Evolutionary conservation across 2,329 filamentous ascomycete genomes (phyloP).

Genomic region (Rutstroemia sydowiana): DNA sequence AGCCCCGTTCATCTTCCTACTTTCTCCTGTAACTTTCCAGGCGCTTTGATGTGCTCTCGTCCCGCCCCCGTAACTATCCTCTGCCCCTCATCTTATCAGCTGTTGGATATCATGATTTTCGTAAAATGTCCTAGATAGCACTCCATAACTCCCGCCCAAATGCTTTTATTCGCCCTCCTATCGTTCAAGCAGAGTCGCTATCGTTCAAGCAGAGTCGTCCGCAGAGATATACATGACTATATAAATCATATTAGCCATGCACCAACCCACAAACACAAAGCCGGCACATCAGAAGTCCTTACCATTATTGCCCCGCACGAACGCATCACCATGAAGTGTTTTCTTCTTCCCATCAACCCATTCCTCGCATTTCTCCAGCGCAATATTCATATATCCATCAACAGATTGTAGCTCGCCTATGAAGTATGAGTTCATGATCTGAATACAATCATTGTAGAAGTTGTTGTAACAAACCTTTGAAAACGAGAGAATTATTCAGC

Average conservation of each 20-base stretch:
- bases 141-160: conserved; percentile 10
- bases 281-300: conserved; percentile 18
- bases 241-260: conserved; percentile 4
- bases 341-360: conserved; percentile 78
- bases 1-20: neutral
- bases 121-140: conserved; percentile 9
- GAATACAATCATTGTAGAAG: neutral
- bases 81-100: neutral
- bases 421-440: conserved; percentile 12
- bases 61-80: neutral
- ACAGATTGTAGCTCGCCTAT: conserved; percentile 91
- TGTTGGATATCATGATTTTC: conserved; percentile 17
- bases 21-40: neutral
- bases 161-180: conserved; percentile 2
- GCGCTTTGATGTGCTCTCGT: neutral
- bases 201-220: conserved; percentile 18
- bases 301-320: conserved; percentile 96
- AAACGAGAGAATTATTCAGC: conserved; percentile 96
- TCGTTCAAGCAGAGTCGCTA: conserved; percentile 12
- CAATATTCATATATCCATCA: conserved; percentile 99
- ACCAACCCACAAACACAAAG: neutral
- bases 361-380: conserved; percentile 90
- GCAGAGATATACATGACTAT: conserved; percentile 31
- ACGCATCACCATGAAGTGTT: conserved; percentile 85
- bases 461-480: conserved; percentile 63